Base-by-base conservation (phyloP, 306 rosid species). In the Prinsepia uniflora region DNA sequence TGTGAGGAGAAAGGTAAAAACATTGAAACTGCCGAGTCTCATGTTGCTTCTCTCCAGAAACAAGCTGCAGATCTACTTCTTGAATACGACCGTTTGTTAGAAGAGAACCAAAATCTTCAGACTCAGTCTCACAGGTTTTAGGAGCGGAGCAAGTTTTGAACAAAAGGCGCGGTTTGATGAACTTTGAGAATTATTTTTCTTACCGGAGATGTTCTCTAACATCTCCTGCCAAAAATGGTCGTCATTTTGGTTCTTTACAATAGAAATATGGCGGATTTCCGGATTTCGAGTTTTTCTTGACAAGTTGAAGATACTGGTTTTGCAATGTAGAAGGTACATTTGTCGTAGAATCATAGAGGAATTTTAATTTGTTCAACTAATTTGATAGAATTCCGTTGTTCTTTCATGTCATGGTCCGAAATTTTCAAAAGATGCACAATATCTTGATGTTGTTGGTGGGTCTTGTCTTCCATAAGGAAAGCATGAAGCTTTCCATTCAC, bases 71-170 rank as follows among this genome's bases (percentile, higher is more conserved):
- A 90, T 82, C 74, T 90, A 57, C 86, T 90, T 61, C 95, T 90
- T 9, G 97, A 90, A 67, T 90, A 88, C 9, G 97, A 88, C 70
- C 80, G 90, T 34, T 86, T 91, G 49, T 84, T 91, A 55, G 92
- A 88, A 88, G 96, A 88, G 71, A 91, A 88, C 84, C 97, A 91
- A 76, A 86, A 84, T 68, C 96, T 88, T 74, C 96, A 88, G 79
- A 77, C 80, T 86, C 92, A 85, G 79, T 57, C 80, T 43, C 20
- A 30, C 49, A 36, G 81, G 87, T 61, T 76, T 30, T 14, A 84
- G 70, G 72, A 75, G 66, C 62, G 88, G 79, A 85, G 72, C 65
- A 54, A 57, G 75, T 44, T 44, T 22, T 43, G 67, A 81, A 74
- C 49, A 71, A n/a, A 73, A 48, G 17, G 45, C 4, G 47, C 18